Conservation (phyloP, 768 basidiomycete genomes). For the Agaricus sinodeliciosus region DNA sequence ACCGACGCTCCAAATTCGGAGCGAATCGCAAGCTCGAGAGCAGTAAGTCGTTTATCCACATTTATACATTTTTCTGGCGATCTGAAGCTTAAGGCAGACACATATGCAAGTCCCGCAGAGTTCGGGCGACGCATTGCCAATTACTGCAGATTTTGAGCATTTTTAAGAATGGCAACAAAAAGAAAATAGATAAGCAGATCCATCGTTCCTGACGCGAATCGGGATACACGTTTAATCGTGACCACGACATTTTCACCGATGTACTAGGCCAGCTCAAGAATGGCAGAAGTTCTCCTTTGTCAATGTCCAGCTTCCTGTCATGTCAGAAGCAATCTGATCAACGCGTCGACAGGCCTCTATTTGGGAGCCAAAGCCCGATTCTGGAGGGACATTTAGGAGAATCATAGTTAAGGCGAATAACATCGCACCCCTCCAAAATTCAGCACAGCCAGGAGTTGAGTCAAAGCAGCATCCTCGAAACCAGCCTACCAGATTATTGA, state of each 20-base stretch:
- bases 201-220: not conserved
- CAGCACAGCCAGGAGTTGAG: not conserved
- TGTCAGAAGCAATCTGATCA: constrained; percentile 31
- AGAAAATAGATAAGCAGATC: not conserved
- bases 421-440: not conserved
- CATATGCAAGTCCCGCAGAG: not conserved
- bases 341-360: not conserved
- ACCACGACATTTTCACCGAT: constrained; percentile 22
- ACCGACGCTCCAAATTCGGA: constrained; percentile 5
- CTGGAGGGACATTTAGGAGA: not conserved
- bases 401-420: not conserved
- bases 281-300: constrained; percentile 25
- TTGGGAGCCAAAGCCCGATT: not conserved
- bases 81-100: not conserved
- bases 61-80: too few species aligned
- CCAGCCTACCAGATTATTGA: not conserved
- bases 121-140: not conserved
- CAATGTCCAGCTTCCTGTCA: constrained; percentile 40
- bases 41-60: not conserved
- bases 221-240: constrained; percentile 32
- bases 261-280: constrained; percentile 16
- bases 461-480: not conserved
- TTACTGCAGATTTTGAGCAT: not conserved
- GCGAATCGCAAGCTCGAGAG: not conserved
- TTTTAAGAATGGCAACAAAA: not conserved